A percentile compares a stretch with the other conserved stretches of the same genome.
phyloP scores from a whole-genome alignment of 176 grass and related monocot species.

The Phyllostachys edulis region DNA sequence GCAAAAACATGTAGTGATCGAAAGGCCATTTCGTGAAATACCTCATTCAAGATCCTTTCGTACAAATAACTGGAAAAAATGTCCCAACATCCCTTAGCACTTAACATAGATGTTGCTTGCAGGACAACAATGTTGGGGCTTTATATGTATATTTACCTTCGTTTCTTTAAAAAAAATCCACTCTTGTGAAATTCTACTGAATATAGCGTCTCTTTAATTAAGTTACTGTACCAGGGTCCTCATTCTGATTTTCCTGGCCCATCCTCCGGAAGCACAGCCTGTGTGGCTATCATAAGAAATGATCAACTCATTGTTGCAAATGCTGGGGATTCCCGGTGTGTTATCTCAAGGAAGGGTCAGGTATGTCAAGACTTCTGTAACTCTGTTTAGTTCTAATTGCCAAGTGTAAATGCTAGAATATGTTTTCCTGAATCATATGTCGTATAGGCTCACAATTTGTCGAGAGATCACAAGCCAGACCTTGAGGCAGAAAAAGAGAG shows the following conservation, averaged over 20 bases:
- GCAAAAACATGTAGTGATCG: background rate
- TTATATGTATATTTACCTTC: background rate
- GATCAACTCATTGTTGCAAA: slow-evolving; percentile 89
- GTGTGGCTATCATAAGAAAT: slow-evolving; percentile 89
- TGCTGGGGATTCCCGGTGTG: slow-evolving; percentile 95
- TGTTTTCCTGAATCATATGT: slow-evolving; percentile 24
- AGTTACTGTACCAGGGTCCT: slow-evolving; percentile 55
- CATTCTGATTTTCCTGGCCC: slow-evolving; percentile 80
- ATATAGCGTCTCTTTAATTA: slow-evolving; percentile 21
- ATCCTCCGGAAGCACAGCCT: slow-evolving; percentile 89
- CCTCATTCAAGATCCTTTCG: background rate
- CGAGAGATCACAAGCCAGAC: slow-evolving; percentile 96
- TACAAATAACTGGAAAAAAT: background rate
- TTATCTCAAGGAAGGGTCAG: slow-evolving; percentile 91
- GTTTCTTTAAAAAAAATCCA: background rate
- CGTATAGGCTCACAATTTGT: slow-evolving; percentile 73
- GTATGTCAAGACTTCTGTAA: slow-evolving; percentile 36
- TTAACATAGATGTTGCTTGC: slow-evolving; percentile 1
- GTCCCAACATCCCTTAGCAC: background rate
- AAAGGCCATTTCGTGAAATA: background rate
- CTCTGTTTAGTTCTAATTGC: slow-evolving; percentile 1
- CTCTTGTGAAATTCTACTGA: slow-evolving; percentile 7
- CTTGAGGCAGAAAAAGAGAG: slow-evolving; percentile 74
- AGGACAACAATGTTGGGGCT: background rate
- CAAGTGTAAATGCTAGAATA: slow-evolving; percentile 8